These are phyloP conservation scores for Cryphonectria parasitica DNA, from an alignment of 2,329 filamentous ascomycete genomes.

Conservation along the genomic window DNA sequence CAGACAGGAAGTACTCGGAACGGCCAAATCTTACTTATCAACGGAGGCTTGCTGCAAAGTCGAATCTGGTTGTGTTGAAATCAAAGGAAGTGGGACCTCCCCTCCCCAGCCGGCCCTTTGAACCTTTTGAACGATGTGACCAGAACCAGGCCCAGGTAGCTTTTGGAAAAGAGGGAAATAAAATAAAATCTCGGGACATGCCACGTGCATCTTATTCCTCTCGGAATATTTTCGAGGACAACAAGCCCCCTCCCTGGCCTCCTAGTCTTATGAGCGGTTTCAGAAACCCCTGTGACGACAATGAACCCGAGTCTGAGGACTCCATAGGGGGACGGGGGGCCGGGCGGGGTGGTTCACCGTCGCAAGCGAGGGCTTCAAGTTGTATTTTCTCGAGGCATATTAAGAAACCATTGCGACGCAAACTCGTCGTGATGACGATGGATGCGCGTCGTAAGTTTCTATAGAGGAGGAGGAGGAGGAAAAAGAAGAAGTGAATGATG, in stretches of 20 bases:
- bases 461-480: background rate
- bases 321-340: background rate
- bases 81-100: background rate
- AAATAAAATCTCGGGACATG: slow-evolving; percentile 11
- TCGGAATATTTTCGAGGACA: background rate
- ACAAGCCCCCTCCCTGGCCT: background rate
- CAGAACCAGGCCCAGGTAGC: background rate
- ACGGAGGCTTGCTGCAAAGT: background rate
- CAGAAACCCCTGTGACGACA: background rate
- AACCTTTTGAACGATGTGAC: background rate
- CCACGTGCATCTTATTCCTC: slow-evolving; percentile 7
- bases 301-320: background rate
- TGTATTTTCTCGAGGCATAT: background rate
- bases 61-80: background rate
- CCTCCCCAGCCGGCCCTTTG: background rate
- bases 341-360: background rate
- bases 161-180: background rate
- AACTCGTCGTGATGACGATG: background rate
- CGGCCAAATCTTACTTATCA: background rate
- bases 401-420: background rate
- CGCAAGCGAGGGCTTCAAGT: background rate
- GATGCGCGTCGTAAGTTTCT: background rate
- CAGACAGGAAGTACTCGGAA: background rate
- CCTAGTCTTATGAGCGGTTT: slow-evolving; percentile 4
- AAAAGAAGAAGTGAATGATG: background rate